These are phyloP conservation scores for Purshia tridentata DNA, from an alignment of 306 rosid species.

Conservation along the genomic window DNA sequence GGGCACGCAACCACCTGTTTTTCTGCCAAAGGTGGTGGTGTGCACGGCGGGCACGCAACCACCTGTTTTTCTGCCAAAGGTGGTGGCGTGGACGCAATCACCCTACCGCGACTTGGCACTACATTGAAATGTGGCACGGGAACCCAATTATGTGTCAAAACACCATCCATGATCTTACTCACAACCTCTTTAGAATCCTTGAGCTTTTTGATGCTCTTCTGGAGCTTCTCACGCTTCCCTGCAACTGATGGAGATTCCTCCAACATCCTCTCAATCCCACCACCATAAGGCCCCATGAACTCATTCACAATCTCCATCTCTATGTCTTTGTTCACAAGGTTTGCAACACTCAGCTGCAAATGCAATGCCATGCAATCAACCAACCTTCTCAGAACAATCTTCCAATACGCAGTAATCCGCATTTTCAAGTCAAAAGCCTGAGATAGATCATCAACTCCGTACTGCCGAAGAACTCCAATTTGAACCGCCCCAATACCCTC, in stretches of 20 bases:
- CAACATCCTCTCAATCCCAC: background rate
- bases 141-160: too few relatives aligned
- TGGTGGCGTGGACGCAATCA: too few relatives aligned
- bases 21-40: too few relatives aligned
- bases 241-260: background rate
- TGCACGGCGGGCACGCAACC: too few relatives aligned
- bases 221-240: background rate
- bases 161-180: too few relatives aligned
- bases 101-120: too few relatives aligned
- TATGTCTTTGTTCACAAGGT: background rate
- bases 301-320: background rate
- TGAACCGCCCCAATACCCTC: constrained; percentile 6
- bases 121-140: too few relatives aligned
- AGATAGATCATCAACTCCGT: background rate
- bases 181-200: background rate
- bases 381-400: background rate
- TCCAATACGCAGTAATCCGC: background rate
- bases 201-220: background rate
- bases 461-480: background rate
- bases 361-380: background rate
- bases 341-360: background rate
- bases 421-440: background rate
- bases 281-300: background rate
- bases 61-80: too few relatives aligned
- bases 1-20: too few relatives aligned